Base-by-base conservation (phyloP, 169 alveolate species). In the Plasmodium ovale region DNA sequence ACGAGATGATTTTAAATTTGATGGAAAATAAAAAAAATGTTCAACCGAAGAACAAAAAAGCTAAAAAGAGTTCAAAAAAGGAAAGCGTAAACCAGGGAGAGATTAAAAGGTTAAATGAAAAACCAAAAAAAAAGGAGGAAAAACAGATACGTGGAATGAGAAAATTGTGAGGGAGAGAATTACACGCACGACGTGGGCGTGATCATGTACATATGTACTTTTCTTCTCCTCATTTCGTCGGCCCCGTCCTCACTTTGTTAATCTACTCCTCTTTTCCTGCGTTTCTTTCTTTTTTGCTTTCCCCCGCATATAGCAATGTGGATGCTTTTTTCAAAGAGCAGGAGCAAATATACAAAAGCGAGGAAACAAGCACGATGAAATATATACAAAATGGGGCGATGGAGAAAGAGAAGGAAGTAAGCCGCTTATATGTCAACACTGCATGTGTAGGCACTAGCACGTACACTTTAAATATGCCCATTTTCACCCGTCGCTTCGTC, bases 361-460 rank as follows among this genome's bases (percentile, higher is more conserved):
- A 77, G 27, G 88, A 77, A 54, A 54, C n/a, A 2, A 47, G 19
- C 35, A 54, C 62, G n/a, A 53, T 60, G 21, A 39, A 77, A 23
- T 77, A 21, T 54, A 60, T 77, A 60, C 25, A 35, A 9, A 54
- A n/a, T 16, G 77, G 47, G 54, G 39, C 68, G 29, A 49, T 23
- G 39, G 49, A 68, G 25, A 77, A 77, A 62, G 88, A 77, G 53
- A 77, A 77, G 49, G 77, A 77, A 67, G 88, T 77, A 74, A 23
- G 12, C n/a, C n/a, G n/a, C n/a, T n/a, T n/a, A n/a, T n/a, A n/a
- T n/a, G n/a, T n/a, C n/a, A n/a, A n/a, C n/a, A n/a, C n/a, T n/a
- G n/a, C n/a, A n/a, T n/a, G n/a, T n/a, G n/a, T n/a, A n/a, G n/a
- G n/a, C n/a, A n/a, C n/a, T n/a, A 54, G 1, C 27, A 54, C 21